Evolutionary conservation across 164 flowering plant genomes (phyloP).

Genomic region (Litsea cubeba): DNA sequence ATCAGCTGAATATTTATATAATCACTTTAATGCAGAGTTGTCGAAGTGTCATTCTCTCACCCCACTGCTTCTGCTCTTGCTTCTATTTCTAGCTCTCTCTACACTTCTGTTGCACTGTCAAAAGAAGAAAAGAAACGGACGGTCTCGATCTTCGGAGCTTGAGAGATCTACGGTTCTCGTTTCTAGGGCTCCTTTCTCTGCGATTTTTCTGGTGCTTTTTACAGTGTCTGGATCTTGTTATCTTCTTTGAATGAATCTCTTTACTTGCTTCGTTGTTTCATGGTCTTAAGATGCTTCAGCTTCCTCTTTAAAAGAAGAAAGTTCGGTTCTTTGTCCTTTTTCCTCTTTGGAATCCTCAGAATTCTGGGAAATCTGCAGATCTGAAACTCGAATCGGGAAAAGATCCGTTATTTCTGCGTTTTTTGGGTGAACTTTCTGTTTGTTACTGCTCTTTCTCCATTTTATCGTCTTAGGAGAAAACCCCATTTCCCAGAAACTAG

Average conservation of each 20-base stretch:
- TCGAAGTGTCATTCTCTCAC: background rate
- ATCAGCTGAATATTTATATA: background rate
- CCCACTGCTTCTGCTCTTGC: background rate
- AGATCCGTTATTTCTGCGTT: background rate
- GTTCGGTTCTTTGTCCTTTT: background rate
- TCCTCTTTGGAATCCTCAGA: background rate
- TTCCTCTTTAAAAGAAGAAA: background rate
- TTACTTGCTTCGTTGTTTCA: background rate
- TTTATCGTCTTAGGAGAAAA: background rate
- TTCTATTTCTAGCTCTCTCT: background rate
- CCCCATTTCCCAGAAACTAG: background rate
- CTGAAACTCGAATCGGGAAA: background rate
- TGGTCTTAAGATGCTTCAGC: background rate
- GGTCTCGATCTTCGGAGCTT: background rate
- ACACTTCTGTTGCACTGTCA: background rate
- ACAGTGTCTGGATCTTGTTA: background rate
- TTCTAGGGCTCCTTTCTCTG: background rate
- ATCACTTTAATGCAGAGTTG: background rate
- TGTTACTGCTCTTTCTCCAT: background rate
- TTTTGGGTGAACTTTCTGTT: background rate
- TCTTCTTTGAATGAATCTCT: background rate
- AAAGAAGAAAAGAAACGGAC: background rate
- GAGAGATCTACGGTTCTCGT: background rate
- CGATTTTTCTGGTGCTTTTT: background rate
- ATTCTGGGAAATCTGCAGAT: background rate